phyloP scores from a whole-genome alignment of 2,329 filamentous ascomycete species.

The Dichotomopilus funicola region DNA sequence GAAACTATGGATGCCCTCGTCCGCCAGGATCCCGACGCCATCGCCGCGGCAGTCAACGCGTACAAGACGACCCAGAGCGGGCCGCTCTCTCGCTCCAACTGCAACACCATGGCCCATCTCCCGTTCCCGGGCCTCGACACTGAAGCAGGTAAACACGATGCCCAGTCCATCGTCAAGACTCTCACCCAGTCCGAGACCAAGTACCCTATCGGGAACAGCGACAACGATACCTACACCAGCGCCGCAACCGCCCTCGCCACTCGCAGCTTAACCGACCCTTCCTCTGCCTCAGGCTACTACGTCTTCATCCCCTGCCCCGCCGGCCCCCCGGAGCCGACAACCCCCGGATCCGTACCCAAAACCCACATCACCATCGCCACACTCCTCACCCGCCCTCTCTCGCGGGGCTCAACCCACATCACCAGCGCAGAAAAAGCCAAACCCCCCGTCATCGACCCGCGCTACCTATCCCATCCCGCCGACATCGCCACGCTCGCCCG shows the following conservation, averaged over 20 bases:
- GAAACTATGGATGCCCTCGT: constrained; percentile 9
- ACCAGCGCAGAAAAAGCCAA: constrained; percentile 10
- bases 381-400: constrained; percentile 56
- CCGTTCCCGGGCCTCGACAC: constrained; percentile 6
- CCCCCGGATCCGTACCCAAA: constrained; percentile 23
- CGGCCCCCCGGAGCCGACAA: constrained; percentile 8
- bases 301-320: neutral
- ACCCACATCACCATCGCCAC: constrained; percentile 46
- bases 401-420: constrained; percentile 53
- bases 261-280: neutral
- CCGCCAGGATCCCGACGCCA: constrained; percentile 3
- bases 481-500: constrained; percentile 47
- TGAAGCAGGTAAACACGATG: neutral
- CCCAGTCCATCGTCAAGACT: neutral
- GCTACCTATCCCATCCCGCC: constrained; percentile 42
- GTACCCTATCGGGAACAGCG: neutral
- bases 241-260: neutral
- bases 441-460: constrained; percentile 38
- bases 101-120: constrained; percentile 7
- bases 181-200: neutral
- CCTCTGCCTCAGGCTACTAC: constrained; percentile 7
- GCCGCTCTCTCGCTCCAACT: constrained; percentile 10
- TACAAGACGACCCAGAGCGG: constrained; percentile 5
- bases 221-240: neutral
- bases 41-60: constrained; percentile 8